Percentiles rank a stretch among this genome's conserved stretches.
phyloP scores from a whole-genome alignment of 75 land plant species.

The Adiantum capillusveneris region DNA sequence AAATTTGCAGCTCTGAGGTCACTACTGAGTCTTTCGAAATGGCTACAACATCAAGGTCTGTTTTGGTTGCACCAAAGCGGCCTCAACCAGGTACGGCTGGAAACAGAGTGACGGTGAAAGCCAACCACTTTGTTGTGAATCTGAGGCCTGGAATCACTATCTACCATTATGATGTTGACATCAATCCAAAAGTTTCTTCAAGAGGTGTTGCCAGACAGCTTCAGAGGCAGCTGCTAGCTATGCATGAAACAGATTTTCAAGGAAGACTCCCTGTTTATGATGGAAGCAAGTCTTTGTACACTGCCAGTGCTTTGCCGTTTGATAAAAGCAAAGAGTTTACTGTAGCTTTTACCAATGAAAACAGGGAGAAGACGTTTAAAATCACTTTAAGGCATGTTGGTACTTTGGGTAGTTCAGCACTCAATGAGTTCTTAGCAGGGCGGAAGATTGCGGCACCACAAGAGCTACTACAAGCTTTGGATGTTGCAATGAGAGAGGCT shows the following conservation, averaged over 20 bases:
- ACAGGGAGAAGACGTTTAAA: slow-evolving; percentile 35
- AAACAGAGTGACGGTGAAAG: slow-evolving; percentile 36
- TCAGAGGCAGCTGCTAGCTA: slow-evolving; percentile 42
- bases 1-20: too few relatives aligned
- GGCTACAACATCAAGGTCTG: too few relatives aligned
- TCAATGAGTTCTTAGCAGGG: slow-evolving; percentile 44
- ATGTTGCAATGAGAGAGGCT: slow-evolving; percentile 62
- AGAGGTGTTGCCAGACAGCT: slow-evolving; percentile 59
- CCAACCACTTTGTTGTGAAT: slow-evolving; percentile 68
- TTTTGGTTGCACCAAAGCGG: not conserved
- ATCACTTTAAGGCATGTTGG: slow-evolving; percentile 54
- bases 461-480: slow-evolving; percentile 77
- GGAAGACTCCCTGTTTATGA: slow-evolving; percentile 63
- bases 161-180: slow-evolving; percentile 68
- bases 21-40: too few relatives aligned
- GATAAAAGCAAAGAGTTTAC: slow-evolving; percentile 52
- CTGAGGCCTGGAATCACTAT: slow-evolving; percentile 37
- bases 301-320: slow-evolving; percentile 45
- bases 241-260: slow-evolving; percentile 28
- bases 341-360: slow-evolving; percentile 39
- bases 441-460: slow-evolving; percentile 51
- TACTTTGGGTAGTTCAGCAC: slow-evolving; percentile 39
- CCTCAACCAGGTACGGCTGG: slow-evolving; percentile 51
- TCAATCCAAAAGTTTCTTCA: slow-evolving; percentile 47
- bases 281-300: slow-evolving; percentile 60